Percentiles rank a stretch among this genome's conserved stretches.
These are phyloP conservation scores for Pichia heedii DNA, from an alignment of 805 yeast species.

Conservation along the genomic window DNA sequence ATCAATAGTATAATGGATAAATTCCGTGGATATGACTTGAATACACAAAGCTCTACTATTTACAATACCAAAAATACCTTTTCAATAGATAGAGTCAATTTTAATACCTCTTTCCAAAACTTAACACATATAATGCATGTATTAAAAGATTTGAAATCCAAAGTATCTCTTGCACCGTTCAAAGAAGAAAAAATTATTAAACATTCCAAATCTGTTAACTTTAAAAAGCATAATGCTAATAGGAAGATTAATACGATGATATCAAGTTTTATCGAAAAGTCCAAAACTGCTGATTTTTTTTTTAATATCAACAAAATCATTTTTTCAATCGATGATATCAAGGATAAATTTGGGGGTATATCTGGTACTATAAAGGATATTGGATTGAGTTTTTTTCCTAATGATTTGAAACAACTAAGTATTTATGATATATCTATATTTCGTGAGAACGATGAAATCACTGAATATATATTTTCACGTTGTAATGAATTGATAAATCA, in stretches of 20 bases:
- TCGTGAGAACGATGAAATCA: not conserved
- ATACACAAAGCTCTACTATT: constrained; percentile 10
- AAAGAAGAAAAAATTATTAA: not conserved
- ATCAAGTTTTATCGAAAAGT: constrained; percentile 18
- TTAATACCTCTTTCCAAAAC: not conserved
- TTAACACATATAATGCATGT: not conserved
- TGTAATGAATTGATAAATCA: constrained; percentile 6
- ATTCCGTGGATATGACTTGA: constrained; percentile 13
- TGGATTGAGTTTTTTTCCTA: constrained; percentile 12
- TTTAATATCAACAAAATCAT: constrained; percentile 11
- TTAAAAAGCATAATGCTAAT: not conserved
- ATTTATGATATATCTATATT: constrained; percentile 1
- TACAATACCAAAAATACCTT: constrained; percentile 4
- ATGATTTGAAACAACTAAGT: constrained; percentile 3
- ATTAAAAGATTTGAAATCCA: not conserved
- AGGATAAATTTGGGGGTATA: constrained; percentile 28
- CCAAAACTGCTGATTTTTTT: constrained; percentile 12
- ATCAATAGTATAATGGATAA: constrained; percentile 12
- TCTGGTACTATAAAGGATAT: constrained; percentile 13
- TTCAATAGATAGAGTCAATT: constrained; percentile 9
- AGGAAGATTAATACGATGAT: constrained; percentile 18
- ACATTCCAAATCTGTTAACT: constrained; percentile 1
- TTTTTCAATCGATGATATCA: constrained; percentile 14
- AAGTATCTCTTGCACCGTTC: not conserved
- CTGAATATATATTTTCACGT: constrained; percentile 3